These are phyloP conservation scores for Cyphellophora attinorum DNA, from an alignment of 2,329 filamentous ascomycete genomes.

Conservation along the genomic window DNA sequence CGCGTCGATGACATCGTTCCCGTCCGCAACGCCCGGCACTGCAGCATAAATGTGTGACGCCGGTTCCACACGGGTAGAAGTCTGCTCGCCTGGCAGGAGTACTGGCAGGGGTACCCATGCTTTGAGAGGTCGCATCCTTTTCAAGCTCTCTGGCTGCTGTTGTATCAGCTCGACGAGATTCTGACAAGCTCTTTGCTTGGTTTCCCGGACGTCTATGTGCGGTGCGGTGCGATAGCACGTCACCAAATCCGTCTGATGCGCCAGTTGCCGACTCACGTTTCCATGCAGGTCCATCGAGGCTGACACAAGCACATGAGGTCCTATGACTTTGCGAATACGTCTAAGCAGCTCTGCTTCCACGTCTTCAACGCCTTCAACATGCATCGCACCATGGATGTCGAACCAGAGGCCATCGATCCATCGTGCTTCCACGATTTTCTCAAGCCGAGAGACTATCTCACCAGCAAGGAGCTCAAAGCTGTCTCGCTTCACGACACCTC, in stretches of 20 bases:
- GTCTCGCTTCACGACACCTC: slow-evolving; percentile 36
- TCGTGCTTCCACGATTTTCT: slow-evolving; percentile 23
- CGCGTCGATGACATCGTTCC: slow-evolving; percentile 38
- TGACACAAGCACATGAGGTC: slow-evolving; percentile 38
- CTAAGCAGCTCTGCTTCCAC: slow-evolving; percentile 38
- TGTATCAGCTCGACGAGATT: slow-evolving; percentile 36
- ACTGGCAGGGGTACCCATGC: slow-evolving; percentile 45
- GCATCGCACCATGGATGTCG: slow-evolving; percentile 49
- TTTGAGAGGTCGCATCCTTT: slow-evolving; percentile 33
- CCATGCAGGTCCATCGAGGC: slow-evolving; percentile 49
- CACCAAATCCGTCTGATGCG: slow-evolving; percentile 41
- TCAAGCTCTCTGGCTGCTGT: slow-evolving; percentile 6
- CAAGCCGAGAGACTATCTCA: slow-evolving; percentile 33
- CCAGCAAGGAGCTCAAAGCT: slow-evolving; percentile 37
- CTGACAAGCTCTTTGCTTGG: slow-evolving; percentile 41
- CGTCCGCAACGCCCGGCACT: slow-evolving; percentile 34
- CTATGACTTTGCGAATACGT: slow-evolving; percentile 37
- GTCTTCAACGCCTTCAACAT: slow-evolving; percentile 41
- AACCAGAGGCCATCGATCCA: slow-evolving; percentile 43
- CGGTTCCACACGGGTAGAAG: slow-evolving; percentile 44
- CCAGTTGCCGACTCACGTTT: slow-evolving; percentile 42
- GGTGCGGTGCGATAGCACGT: slow-evolving; percentile 47
- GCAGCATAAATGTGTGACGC: slow-evolving; percentile 42
- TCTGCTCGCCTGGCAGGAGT: slow-evolving; percentile 45
- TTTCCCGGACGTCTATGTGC: slow-evolving; percentile 42